These are phyloP conservation scores for Nymphaea colorata DNA, from an alignment of 164 flowering plant genomes.

Conservation along the genomic window DNA sequence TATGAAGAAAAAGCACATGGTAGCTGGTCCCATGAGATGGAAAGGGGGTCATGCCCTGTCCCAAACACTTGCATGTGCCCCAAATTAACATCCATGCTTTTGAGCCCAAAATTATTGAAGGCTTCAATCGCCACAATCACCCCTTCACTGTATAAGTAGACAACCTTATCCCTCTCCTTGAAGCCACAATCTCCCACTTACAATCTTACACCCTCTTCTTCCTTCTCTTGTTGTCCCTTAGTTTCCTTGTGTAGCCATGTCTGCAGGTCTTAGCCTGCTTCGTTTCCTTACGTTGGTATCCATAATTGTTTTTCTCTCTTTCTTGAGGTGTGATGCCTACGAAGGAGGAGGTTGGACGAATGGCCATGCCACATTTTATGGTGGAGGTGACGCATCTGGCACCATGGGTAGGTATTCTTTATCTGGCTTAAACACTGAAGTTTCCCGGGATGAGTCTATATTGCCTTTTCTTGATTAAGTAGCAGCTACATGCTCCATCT, in stretches of 20 bases:
- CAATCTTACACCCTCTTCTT: too few species aligned
- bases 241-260: neutral
- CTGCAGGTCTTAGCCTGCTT: neutral
- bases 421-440: neutral
- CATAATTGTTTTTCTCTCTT: neutral
- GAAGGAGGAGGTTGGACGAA: slow-evolving; percentile 17
- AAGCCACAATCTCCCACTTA: neutral
- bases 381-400: slow-evolving; percentile 32
- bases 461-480: too few species aligned
- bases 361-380: slow-evolving; percentile 35
- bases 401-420: slow-evolving; percentile 25
- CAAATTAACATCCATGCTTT: neutral
- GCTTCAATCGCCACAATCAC: neutral
- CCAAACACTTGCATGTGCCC: neutral
- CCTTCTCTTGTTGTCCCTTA: neutral
- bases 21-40: neutral
- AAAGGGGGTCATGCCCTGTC: neutral
- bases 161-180: neutral
- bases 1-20: neutral
- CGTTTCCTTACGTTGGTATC: neutral
- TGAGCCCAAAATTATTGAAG: neutral
- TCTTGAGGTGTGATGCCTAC: slow-evolving; percentile 3
- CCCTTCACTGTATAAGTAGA: neutral
- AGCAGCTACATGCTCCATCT: too few species aligned
- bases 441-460: too few species aligned